Percentiles rank a stretch among this genome's conserved stretches.
Evolutionary conservation across 192 early-diverging fungal species (phyloP).

Genomic region (Rhizoclosmatium sp.): DNA sequence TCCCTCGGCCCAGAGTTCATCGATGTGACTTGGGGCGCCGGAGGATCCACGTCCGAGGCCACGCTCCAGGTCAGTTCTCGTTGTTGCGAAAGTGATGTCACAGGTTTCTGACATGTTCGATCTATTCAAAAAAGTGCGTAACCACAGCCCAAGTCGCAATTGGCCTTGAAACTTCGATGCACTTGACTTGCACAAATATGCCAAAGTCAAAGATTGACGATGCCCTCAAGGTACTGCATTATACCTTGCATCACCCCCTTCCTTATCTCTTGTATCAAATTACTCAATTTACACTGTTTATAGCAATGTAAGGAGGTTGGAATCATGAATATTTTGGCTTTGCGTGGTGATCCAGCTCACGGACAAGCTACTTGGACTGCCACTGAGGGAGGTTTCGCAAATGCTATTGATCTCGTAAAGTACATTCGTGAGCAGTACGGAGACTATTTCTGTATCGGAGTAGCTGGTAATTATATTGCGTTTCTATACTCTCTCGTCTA

Average conservation of each 20-base stretch:
- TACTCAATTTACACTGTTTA: background rate
- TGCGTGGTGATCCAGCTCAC: constrained; percentile 93
- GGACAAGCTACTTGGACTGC: constrained; percentile 82
- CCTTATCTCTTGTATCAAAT: too few species aligned
- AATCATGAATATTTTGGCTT: constrained; percentile 95
- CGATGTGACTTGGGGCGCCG: constrained; percentile 97
- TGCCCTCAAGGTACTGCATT: constrained; percentile 67
- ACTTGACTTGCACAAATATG: constrained; percentile 99
- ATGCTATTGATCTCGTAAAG: constrained; percentile 88
- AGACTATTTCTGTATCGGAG: constrained; percentile 95
- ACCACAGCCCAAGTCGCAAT: constrained; percentile 90
- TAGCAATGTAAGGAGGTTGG: constrained; percentile 86
- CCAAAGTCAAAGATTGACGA: constrained; percentile 85
- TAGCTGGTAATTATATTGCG: constrained; percentile 68
- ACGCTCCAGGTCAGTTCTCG: constrained; percentile 76
- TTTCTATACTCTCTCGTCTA: constrained; percentile 1
- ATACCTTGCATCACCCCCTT: too few species aligned
- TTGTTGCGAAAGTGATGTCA: constrained; percentile 6
- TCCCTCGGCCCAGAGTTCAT: constrained; percentile 92
- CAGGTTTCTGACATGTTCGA: constrained; percentile 12
- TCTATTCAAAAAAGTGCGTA: constrained; percentile 37
- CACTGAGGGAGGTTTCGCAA: constrained; percentile 84
- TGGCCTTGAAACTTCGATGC: constrained; percentile 96
- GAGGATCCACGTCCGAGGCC: constrained; percentile 86
- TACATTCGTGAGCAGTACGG: constrained; percentile 91